These are phyloP conservation scores for Penicillium sclerotiorum DNA, from an alignment of 2,329 filamentous ascomycete genomes.

Conservation along the genomic window DNA sequence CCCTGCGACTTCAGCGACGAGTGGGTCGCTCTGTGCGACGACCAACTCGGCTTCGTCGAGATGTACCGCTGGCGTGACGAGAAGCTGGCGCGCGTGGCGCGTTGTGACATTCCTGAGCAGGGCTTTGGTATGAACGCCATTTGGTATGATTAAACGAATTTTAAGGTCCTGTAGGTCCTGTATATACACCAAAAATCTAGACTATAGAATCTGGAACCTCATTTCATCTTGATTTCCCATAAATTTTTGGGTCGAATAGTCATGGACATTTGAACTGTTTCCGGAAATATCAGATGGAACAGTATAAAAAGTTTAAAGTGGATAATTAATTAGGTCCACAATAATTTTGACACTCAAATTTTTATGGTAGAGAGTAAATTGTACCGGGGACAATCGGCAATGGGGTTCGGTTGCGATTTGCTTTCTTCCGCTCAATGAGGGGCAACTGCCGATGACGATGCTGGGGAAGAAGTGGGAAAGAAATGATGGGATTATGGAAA, in stretches of 20 bases:
- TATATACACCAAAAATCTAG: conserved; percentile 6
- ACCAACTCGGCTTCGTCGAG: conserved; percentile 84
- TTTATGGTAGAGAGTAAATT: too few relatives aligned
- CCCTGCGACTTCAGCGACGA: conserved; percentile 84
- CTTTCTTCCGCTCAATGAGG: conserved; percentile 24
- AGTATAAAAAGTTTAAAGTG: too few relatives aligned
- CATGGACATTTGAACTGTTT: too few relatives aligned
- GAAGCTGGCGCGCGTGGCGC: conserved; percentile 74
- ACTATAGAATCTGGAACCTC: conserved; percentile 1
- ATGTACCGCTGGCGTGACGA: conserved; percentile 86
- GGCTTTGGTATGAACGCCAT: conserved; percentile 97
- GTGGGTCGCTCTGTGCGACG: conserved; percentile 87
- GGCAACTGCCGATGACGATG: conserved; percentile 15
- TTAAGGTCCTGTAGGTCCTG: too few relatives aligned
- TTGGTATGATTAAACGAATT: conserved; percentile 71
- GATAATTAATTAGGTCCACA: too few relatives aligned
- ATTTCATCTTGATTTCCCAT: neutral
- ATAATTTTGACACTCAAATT: too few relatives aligned
- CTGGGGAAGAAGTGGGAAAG: neutral
- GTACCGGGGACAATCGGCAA: conserved; percentile 22
- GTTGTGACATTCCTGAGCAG: conserved; percentile 77
- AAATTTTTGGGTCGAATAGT: neutral
- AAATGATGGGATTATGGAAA: neutral
- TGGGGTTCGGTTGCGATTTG: conserved; percentile 26
- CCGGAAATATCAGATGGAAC: neutral